Base-by-base conservation (phyloP, 23 red algal species). In the Pyropia haitanensis region DNA sequence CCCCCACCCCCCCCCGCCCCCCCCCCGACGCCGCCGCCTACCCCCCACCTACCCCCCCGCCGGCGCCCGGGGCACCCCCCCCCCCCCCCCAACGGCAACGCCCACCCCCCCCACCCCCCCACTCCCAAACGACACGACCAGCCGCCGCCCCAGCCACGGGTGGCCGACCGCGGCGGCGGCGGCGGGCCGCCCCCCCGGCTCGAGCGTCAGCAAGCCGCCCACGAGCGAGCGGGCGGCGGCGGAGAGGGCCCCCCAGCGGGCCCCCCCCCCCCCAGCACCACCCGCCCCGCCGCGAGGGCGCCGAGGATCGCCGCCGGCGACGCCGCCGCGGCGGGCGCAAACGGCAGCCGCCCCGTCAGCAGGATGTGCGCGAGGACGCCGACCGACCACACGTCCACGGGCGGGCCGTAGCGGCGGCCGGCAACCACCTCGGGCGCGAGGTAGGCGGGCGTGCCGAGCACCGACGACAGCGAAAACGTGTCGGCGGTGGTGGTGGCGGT, bases 321-420 rank as follows among this genome's bases (percentile, higher is more conserved):
- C 71, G 39, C 28, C 59, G 31, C 51, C 54, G 61, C 72, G 81
- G 22, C 53, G 10, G 39, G 39, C 4, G 65, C 68, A 68, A 88
- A 95, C 52, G 91, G 81, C 17, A 74, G 14, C 56, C 76, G 66
- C 9, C 91, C 91, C 32, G 81, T 68, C 5, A 95, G 84, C 67
- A 95, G 76, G 29, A 84, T 79, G 61, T 83, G 88, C 2, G 88
- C 71, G 64, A 95, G 26, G 1, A 88, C 76, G 46, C 91, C 91
- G 58, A 69, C 78, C 49, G 71, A 75, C 91, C 91, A 95, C 10
- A 80, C 60, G 75, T 95, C 91, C 30, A 76, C 81, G 0, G 81
- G 61, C 15, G 78, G 56, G 15, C 80, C 82, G 46, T 95, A 95
- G 27, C 79, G 89, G 18, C 64, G 60, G 51, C 75, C 75, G 44